Base-by-base conservation (phyloP, 805 yeast species). In the Pichia occidentalis region DNA sequence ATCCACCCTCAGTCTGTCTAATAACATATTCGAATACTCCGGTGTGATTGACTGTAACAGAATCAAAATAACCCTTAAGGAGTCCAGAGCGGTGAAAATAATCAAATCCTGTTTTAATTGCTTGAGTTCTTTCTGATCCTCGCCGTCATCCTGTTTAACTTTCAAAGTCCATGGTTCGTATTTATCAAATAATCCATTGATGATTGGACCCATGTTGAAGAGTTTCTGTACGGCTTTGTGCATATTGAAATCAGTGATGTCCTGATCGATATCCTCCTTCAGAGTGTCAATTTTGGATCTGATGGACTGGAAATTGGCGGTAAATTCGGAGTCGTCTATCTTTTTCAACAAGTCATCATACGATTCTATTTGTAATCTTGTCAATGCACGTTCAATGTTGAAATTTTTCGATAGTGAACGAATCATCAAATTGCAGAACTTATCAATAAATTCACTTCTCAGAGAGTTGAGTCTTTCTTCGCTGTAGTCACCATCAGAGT, bases 41-140 rank as follows among this genome's bases (percentile, higher is more conserved):
- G 97, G 97, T 28, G 84, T 75, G 19, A 90, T 67, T 2, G 95
- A 85, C 42, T 71, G 77, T 23, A 82, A 64, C 24, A 84, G 52
- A 7, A 90, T 77, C 1, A 90, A 68, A 9, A 73, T 51, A 1
- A 85, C 70, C 40, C 97, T 68, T 12, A 79, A 67, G 1, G 77
- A 70, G 48, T 90, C 97, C 7, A 84, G 71, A 1, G 85, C 80
- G 7, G 73, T 51, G 44, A 71, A 76, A 2, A 88, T 74, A 11
- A 77, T 69, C 31, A 70, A 60, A 54, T 77, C 81, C 46, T 70
- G 77, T 17, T 46, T 45, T 6, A 49, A 24, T 7, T 43, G 30
- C 13, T 45, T 46, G 16, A 28, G 4, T 4, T 44, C 32, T 5
- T 31, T 28, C 18, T 21, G 32, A 2, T 17, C 34, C 2, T 38